Base-by-base conservation (phyloP, 129 eudicot genomes). In the Lactuca saligna region DNA sequence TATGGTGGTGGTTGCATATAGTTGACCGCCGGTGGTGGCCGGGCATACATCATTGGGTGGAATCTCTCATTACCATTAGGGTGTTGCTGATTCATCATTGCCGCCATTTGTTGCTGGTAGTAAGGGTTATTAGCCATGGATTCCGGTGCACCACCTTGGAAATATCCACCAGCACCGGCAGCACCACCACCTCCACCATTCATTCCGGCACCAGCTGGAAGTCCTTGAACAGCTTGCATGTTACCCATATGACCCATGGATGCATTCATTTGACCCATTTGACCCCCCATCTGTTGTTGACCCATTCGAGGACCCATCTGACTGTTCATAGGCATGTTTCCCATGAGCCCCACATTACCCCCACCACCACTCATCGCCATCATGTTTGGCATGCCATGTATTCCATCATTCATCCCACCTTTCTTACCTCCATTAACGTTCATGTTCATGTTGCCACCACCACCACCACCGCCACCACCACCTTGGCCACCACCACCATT, bases 41-140 rank as follows among this genome's bases (percentile, higher is more conserved):
- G 82, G 0, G 95, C 96, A 34, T 89, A 89, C 96, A 89, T 87
- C 96, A 93, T 89, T 1, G 91, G 98, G 68, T 89, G 98, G 65
- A 93, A 93, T 69, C 90, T 79, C 60, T 93, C 98, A 35, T 86
- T 84, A 3, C 91, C 96, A 14, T 73, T 78, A 0, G 83, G 80
- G 11, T 68, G 15, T 57, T 82, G 96, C 44, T 89, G 96, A 68
- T 81, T 87, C 97, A 87, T 93, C 97, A 89, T 79, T 65, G 81
- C 79, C 3, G 86, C 87, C 0, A 88, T 0, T 35, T 84, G 91
- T 16, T 87, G 95, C 29, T 92, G 96, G 56, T 78, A 77, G 70
- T 82, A 80, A 4, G 96, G 91, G 81, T 86, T 88, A 3, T 87
- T 89, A 0, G 85, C 88, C 83, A 83, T 73, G 2, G 72, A 79